These are phyloP conservation scores for Malassezia brasiliensis DNA, from an alignment of 1,284 basidiomycete species.

Conservation along the genomic window DNA sequence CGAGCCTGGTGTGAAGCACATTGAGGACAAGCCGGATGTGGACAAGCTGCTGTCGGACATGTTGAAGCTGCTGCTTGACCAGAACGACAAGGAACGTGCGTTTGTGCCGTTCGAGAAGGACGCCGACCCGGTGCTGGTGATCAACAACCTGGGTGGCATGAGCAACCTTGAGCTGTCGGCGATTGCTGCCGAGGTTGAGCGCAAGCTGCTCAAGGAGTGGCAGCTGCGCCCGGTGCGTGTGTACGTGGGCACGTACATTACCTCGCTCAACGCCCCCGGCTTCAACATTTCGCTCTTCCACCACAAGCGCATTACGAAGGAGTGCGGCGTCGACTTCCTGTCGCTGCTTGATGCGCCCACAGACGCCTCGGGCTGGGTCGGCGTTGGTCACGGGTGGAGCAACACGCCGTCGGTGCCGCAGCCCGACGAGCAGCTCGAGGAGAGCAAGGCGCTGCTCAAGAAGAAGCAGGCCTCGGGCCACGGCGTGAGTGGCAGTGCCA, in stretches of 20 bases:
- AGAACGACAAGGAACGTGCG: conserved; percentile 50
- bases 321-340: conserved; percentile 47
- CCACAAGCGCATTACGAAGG: conserved; percentile 48
- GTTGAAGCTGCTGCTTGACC: conserved; percentile 40
- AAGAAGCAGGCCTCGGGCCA: conserved; percentile 33
- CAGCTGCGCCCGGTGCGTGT: conserved; percentile 49
- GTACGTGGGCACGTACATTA: conserved; percentile 51
- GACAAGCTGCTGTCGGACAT: conserved; percentile 35
- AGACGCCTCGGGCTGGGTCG: conserved; percentile 50
- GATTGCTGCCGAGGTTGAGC: conserved; percentile 51
- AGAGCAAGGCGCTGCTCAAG: conserved; percentile 32
- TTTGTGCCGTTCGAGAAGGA: conserved; percentile 50
- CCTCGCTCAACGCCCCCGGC: conserved; percentile 53
- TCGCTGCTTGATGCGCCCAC: conserved; percentile 51
- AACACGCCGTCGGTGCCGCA: conserved; percentile 24
- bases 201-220: conserved; percentile 49
- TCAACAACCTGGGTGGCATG: conserved; percentile 58
- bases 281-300: conserved; percentile 52
- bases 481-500: conserved; percentile 32
- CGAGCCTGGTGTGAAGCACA: conserved; percentile 54
- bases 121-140: conserved; percentile 50
- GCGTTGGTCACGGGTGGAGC: conserved; percentile 44
- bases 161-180: conserved; percentile 56
- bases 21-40: conserved; percentile 37
- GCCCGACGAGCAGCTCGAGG: conserved; percentile 24